Conservation (phyloP, 2,329 filamentous ascomycete genomes). For the Zasmidium citrigriseum region DNA sequence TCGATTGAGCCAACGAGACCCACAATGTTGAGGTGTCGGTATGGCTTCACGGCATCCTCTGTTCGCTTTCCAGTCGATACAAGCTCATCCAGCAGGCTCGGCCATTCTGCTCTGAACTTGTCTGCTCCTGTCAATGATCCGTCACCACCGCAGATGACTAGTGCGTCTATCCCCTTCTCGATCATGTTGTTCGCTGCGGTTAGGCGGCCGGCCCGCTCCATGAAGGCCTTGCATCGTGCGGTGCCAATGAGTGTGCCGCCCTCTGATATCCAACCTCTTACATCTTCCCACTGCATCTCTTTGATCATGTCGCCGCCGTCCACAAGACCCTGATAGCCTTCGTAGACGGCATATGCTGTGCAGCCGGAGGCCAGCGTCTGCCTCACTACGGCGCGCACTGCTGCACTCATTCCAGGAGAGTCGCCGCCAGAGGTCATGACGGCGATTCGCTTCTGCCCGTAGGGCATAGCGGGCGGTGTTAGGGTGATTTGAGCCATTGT, state of each 20-base stretch:
- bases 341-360: slow-evolving; percentile 62
- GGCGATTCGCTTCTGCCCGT: slow-evolving; percentile 66
- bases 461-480: slow-evolving; percentile 31
- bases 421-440: slow-evolving; percentile 95
- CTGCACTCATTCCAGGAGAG: slow-evolving; percentile 92
- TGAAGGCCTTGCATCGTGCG: slow-evolving; percentile 89
- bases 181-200: slow-evolving; percentile 93
- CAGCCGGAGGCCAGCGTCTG: slow-evolving; percentile 78
- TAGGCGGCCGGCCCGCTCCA: slow-evolving; percentile 80
- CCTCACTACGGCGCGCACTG: slow-evolving; percentile 85
- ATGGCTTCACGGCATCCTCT: slow-evolving; percentile 69
- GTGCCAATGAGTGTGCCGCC: slow-evolving; percentile 96
- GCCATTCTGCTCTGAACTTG: slow-evolving; percentile 90
- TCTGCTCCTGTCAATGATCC: slow-evolving; percentile 95
- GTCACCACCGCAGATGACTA: slow-evolving; percentile 96
- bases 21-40: slow-evolving; percentile 89
- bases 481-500: slow-evolving; percentile 35
- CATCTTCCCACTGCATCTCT: slow-evolving; percentile 88
- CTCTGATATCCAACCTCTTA: slow-evolving; percentile 89
- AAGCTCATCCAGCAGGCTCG: slow-evolving; percentile 80
- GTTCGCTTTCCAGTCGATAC: slow-evolving; percentile 72
- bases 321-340: slow-evolving; percentile 95
- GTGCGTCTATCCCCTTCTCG: slow-evolving; percentile 85
- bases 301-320: slow-evolving; percentile 85
- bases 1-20: slow-evolving; percentile 96